Evolutionary conservation across 2,329 filamentous ascomycete genomes (phyloP), one percentile per base, ranked within the genome.

Genomic region (Aaosphaeria arxii): DNA sequence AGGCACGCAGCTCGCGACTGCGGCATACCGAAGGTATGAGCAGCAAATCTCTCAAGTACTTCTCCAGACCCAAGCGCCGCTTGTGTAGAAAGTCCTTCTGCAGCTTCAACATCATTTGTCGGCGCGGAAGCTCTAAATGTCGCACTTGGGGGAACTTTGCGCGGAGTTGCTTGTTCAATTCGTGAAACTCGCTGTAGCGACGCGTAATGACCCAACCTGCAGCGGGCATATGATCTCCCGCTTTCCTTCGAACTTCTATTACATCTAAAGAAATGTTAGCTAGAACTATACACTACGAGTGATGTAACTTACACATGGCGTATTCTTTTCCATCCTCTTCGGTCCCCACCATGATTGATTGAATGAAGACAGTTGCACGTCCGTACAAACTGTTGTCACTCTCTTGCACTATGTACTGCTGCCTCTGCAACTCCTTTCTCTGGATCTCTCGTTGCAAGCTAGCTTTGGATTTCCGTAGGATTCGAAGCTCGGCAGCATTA

Each of bases 331-430:
- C 92, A 60, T 96, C 91, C 30, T 92, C 88, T 56, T 97, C 94
- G 52, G 85, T 87, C 5, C 91, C 92, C 11, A 96, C 89, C 73
- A 96, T 90, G 46, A 96, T 91, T 0, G 89, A 89, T 63, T 94
- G 94, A 66, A 99, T 96, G 59, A 83, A 87, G 59, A 97, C 84
- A 0, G 85, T 89, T 2, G 94, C 92, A 13, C 92, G 88, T 2
- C 94, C 94, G 62, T 95, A 97, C 28, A 99, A 77, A 68, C 91
- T 96, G 69, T 96, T 99, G 67, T 99, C 95, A 64, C 91, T 96
- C 71, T 99, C 94, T 71, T 99, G 94, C 6, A 97, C 85, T 41
- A 95, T 89, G 60, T 99, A 99, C 67, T 99, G 95, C 69, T 96
- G 94, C 45, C 91, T 83, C 67, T 99, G 94, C 63, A 99, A 81